Percentiles rank a stretch among this genome's conserved stretches.
These are phyloP conservation scores for Gracilaria domingensis DNA, from an alignment of 23 red algal species.

Conservation along the genomic window DNA sequence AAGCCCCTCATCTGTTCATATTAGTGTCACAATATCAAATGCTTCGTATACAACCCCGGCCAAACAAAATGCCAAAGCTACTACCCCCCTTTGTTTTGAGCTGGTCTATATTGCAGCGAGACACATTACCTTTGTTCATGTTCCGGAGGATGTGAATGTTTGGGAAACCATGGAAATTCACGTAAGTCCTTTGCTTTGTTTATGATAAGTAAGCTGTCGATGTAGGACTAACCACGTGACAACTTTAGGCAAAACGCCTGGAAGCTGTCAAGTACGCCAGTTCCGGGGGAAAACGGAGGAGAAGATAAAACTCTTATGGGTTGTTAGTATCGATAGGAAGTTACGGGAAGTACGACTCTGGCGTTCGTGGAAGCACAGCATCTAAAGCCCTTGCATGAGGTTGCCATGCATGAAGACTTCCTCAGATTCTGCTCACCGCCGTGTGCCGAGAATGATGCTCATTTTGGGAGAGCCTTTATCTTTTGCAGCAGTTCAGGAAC, in stretches of 20 bases:
- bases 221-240: not conserved
- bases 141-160: constrained; percentile 30
- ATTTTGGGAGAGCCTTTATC: constrained; percentile 65
- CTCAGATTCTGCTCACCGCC: not conserved
- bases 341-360: not conserved
- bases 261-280: constrained; percentile 21
- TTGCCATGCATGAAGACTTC: not conserved
- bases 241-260: constrained; percentile 3
- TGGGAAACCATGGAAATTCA: constrained; percentile 26
- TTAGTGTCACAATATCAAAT: constrained; percentile 25
- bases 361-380: not conserved
- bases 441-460: not conserved
- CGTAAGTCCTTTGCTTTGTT: not conserved
- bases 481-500: constrained; percentile 78
- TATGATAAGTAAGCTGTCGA: not conserved
- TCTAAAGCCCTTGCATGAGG: not conserved
- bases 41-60: not conserved
- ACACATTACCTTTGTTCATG: constrained; percentile 35
- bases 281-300: constrained; percentile 32
- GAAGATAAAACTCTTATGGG: not conserved
- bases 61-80: not conserved
- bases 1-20: not conserved
- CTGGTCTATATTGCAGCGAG: constrained; percentile 16
- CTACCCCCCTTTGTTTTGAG: not conserved
- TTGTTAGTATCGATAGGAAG: not conserved